A percentile compares a stretch with the other conserved stretches of the same genome.
Evolutionary conservation across 345 rosid genomes (phyloP).

Genomic region (Reutealis trisperma): DNA sequence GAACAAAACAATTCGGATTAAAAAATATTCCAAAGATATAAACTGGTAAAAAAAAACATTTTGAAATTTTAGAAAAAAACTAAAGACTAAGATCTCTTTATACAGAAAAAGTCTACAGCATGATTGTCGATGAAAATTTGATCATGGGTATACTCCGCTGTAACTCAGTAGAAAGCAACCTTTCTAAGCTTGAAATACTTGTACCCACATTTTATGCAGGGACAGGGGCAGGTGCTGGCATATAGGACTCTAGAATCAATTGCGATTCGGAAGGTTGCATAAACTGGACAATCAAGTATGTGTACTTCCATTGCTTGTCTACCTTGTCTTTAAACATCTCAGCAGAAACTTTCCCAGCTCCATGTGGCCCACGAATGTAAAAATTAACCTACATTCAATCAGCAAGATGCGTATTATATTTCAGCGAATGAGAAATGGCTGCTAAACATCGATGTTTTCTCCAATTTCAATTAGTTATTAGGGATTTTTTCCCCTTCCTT

Average conservation of each 20-base stretch:
- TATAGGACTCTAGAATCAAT: conserved; percentile 81
- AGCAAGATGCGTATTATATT: not conserved
- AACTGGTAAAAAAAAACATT: no score
- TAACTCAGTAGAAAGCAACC: not conserved
- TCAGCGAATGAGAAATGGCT: not conserved
- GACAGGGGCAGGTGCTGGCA: conserved; percentile 54
- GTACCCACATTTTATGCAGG: conserved; percentile 6
- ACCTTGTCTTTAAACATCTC: conserved; percentile 90
- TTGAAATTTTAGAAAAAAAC: no score
- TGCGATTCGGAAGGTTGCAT: conserved; percentile 65
- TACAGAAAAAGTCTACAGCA: not conserved
- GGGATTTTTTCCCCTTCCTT: not conserved
- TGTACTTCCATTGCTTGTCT: conserved; percentile 86
- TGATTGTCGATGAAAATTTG: not conserved
- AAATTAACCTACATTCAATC: conserved; percentile 60
- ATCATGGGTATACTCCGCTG: not conserved
- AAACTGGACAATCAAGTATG: conserved; percentile 79
- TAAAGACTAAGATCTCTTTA: not conserved
- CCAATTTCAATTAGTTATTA: not conserved
- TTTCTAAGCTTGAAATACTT: not conserved
- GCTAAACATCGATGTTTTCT: not conserved
- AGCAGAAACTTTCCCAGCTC: conserved; percentile 84
- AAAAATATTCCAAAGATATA: not conserved
- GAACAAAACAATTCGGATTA: not conserved
- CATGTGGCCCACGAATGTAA: conserved; percentile 87